A percentile compares a stretch with the other conserved stretches of the same genome.
Evolutionary conservation across 805 yeast species (phyloP).

Genomic region (Barnettozyma botsteinii): DNA sequence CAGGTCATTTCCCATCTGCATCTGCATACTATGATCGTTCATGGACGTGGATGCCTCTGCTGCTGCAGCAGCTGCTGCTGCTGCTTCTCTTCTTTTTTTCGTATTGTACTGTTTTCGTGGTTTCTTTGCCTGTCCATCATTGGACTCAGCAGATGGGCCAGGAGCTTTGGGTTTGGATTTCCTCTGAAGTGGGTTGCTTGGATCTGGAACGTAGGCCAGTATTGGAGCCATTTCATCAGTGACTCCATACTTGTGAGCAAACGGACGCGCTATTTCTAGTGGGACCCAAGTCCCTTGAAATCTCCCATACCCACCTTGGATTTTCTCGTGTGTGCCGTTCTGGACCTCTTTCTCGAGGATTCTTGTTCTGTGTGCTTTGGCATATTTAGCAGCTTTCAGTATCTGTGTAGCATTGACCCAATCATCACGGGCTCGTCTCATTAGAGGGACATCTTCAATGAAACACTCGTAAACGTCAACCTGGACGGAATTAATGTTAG

Average conservation of each 20-base stretch:
- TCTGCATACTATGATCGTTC: no score
- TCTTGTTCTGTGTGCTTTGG: constrained; percentile 74
- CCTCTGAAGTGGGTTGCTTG: constrained; percentile 38
- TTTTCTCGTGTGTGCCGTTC: constrained; percentile 61
- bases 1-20: not conserved
- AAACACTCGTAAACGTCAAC: constrained; percentile 27
- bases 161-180: constrained; percentile 28
- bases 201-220: constrained; percentile 46
- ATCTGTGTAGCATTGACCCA: constrained; percentile 93
- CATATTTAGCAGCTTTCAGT: constrained; percentile 68
- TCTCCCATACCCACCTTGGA: constrained; percentile 82
- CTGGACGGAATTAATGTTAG: constrained; percentile 9
- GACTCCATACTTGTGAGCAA: constrained; percentile 48
- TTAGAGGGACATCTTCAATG: constrained; percentile 31
- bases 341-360: constrained; percentile 72
- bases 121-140: constrained; percentile 16
- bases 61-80: constrained; percentile 18
- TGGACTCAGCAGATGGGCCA: constrained; percentile 10
- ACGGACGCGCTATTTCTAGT: constrained; percentile 51
- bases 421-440: constrained; percentile 86
- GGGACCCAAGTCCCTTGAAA: constrained; percentile 90
- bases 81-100: constrained; percentile 24
- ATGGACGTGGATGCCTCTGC: no score
- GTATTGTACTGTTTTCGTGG: constrained; percentile 21
- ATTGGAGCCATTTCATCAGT: constrained; percentile 46